Conservation (phyloP, 2,329 filamentous ascomycete species). For the Xylaria sp. region DNA sequence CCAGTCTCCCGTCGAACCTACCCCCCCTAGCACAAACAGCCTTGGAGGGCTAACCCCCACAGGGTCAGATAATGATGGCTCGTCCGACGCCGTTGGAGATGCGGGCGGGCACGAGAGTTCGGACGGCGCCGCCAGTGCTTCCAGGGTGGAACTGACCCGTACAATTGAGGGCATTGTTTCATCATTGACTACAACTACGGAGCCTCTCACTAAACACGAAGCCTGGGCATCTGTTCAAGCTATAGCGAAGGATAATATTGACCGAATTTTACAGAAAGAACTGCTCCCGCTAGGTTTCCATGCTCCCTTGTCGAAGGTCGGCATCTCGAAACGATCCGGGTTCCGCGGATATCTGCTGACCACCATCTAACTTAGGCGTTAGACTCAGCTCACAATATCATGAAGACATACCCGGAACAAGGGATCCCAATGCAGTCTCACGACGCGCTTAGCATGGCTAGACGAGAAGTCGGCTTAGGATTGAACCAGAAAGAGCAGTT, state of each 20-base stretch:
- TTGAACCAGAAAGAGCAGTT: conserved; percentile 5
- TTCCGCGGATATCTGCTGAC: conserved; percentile 14
- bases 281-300: background rate
- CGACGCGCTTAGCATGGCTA: background rate
- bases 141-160: conserved; percentile 8
- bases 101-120: background rate
- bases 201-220: conserved; percentile 10
- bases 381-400: background rate
- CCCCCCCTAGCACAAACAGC: conserved; percentile 21
- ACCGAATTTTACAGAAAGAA: background rate
- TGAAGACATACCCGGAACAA: background rate
- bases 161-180: conserved; percentile 17
- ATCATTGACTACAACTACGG: conserved; percentile 11
- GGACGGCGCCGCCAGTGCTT: background rate
- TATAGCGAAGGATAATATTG: conserved; percentile 22
- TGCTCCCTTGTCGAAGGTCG: conserved; percentile 6
- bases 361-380: conserved; percentile 13
- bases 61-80: conserved; percentile 8
- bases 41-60: conserved; percentile 25
- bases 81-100: background rate
- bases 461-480: background rate
- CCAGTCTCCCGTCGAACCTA: conserved; percentile 23
- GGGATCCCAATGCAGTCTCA: background rate
- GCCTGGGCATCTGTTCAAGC: conserved; percentile 22
- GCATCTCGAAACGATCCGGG: conserved; percentile 15